Evolutionary conservation across 805 yeast genomes (phyloP), one percentile per base, ranked within the genome.

Genomic region (Lachancea meyersii): DNA sequence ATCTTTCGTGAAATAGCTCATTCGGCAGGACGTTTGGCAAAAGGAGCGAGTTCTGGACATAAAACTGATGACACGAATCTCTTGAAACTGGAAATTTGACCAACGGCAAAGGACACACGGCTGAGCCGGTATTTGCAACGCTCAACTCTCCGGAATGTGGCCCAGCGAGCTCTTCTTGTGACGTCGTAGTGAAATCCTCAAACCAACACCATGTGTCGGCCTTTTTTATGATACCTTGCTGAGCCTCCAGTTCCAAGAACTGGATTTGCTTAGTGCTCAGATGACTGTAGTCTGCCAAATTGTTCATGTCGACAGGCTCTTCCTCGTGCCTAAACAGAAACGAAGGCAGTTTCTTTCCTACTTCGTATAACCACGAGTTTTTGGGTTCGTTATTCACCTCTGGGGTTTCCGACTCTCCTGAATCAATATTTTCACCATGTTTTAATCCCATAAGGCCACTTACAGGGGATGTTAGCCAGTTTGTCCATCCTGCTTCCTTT

Each of bases 121-220:
- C 51, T 4, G 62, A 58, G 4, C 60, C 60, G 5, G 65, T 58
- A 14, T 52, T 57, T 24, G 44, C 49, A 2, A 60, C 64, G 34
- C 60, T 54, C 1, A 57, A 43, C 1, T 52, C 49, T 7, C 66
- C 66, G 34, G 50, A 14, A 35, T 49, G 48, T 31, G 48, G 38
- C 39, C 42, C 30, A 35, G 44, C 23, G 31, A 37, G 40, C 32
- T 51, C 28, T 20, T 40, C 48, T 13, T 32, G 44, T 9, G 46
- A 34, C n/a, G 47, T 20, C 13, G 43, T n/a, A 1, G 58, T 46
- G n/a, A 54, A 36, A 19, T 55, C 55, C 42, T 57, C 58, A 42
- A 47, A 57, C 66, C 66, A 61, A 35, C 62, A 56, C 64, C 65
- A 61, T 9, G 64, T 40, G 36, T 47, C 48, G 1, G 44, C 39